Conservation (phyloP, 768 basidiomycete genomes). For the Trichaptum fuscoviolaceum region DNA sequence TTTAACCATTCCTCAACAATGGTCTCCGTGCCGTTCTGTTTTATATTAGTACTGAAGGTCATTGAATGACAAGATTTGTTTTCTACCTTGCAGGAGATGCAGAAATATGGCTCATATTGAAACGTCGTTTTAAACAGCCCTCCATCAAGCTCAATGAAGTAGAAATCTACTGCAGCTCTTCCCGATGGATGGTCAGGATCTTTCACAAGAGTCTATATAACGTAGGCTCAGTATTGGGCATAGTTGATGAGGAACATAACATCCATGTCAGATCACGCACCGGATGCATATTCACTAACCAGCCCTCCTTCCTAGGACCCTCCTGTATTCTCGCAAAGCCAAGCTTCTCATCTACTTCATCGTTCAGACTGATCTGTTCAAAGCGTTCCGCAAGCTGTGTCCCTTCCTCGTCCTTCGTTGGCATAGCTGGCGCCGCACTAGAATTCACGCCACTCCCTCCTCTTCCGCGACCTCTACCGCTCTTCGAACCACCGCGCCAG, state of each 20-base stretch:
- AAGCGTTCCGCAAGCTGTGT: slow-evolving; percentile 82
- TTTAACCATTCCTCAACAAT: slow-evolving; percentile 93
- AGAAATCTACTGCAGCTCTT: slow-evolving; percentile 88
- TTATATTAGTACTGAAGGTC: slow-evolving; percentile 9
- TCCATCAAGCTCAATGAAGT: slow-evolving; percentile 97
- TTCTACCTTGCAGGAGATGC: slow-evolving; percentile 84
- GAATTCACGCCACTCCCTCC: slow-evolving; percentile 27
- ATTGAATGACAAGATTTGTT: background rate
- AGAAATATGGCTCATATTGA: slow-evolving; percentile 93
- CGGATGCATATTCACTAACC: slow-evolving; percentile 99
- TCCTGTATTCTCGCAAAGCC: slow-evolving; percentile 83
- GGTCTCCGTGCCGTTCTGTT: slow-evolving; percentile 77
- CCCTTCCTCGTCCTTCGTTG: slow-evolving; percentile 83
- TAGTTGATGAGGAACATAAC: background rate
- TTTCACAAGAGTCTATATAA: slow-evolving; percentile 70
- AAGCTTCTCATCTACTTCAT: slow-evolving; percentile 91
- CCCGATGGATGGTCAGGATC: slow-evolving; percentile 82
- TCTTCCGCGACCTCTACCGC: slow-evolving; percentile 45
- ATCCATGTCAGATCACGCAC: slow-evolving; percentile 41
- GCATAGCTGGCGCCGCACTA: slow-evolving; percentile 42
- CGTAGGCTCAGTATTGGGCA: background rate
- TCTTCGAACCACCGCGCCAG: slow-evolving; percentile 39
- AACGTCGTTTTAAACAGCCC: slow-evolving; percentile 93
- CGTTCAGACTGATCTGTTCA: slow-evolving; percentile 66
- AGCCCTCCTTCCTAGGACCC: slow-evolving; percentile 74